Conservation (phyloP, 73 alveolate species). For the Diophrys sp. region DNA sequence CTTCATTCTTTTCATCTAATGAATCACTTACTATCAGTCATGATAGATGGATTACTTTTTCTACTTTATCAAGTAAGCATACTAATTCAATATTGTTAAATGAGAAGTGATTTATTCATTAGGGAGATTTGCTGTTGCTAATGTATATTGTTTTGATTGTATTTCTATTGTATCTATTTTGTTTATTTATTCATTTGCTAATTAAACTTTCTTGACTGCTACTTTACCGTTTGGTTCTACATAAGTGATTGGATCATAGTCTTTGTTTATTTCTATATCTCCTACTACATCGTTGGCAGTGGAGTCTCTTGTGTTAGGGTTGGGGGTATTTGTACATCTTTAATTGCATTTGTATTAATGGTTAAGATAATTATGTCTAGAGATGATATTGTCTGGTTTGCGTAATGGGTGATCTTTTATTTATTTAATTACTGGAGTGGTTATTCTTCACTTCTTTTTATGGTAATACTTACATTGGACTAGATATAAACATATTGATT, state of each 20-base stretch:
- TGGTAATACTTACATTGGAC: too few species aligned
- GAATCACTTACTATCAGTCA: conserved; percentile 9
- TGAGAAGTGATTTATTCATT: conserved; percentile 36
- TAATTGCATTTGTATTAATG: too few species aligned
- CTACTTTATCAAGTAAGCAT: conserved; percentile 44
- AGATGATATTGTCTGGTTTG: too few species aligned
- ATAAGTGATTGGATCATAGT: conserved; percentile 20
- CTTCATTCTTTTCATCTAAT: conserved; percentile 19
- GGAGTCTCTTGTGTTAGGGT: conserved; percentile 36
- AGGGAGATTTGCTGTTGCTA: conserved; percentile 26
- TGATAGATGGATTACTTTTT: conserved; percentile 18
- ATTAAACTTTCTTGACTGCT: conserved; percentile 43
- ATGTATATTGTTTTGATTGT: conserved; percentile 17
- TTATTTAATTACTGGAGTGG: too few species aligned
- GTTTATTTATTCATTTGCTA: conserved; percentile 35
- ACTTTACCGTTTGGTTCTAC: conserved; percentile 37
- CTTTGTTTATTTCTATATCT: conserved; percentile 48
- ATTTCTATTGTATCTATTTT: conserved; percentile 41
- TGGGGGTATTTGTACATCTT: too few species aligned
- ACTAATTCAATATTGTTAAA: conserved; percentile 42
- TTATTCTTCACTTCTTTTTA: too few species aligned
- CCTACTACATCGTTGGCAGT: conserved; percentile 46
- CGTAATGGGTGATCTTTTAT: too few species aligned
- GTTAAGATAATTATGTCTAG: too few species aligned
- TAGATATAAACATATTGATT: too few species aligned